These are phyloP conservation scores for Borovskyia barvae DNA, from an alignment of 208 protist genomes.

Conservation along the genomic window DNA sequence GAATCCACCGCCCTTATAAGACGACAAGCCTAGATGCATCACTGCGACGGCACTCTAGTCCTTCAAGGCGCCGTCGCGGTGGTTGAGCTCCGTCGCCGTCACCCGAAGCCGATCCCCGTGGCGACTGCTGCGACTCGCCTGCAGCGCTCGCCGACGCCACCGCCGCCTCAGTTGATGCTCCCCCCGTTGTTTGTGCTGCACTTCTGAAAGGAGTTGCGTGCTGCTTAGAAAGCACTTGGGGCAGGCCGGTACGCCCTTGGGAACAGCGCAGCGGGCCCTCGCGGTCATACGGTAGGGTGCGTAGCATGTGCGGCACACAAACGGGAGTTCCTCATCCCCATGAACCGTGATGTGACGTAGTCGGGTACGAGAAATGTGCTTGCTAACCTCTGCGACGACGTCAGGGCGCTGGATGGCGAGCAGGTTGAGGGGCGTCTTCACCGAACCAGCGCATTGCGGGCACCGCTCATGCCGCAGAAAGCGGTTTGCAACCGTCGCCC, in stretches of 20 bases:
- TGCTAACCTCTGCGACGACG: constrained; percentile 61
- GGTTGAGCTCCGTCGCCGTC: constrained; percentile 37
- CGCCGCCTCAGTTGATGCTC: background rate
- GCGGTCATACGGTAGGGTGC: constrained; percentile 69
- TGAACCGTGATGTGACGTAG: constrained; percentile 56
- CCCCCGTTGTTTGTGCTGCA: constrained; percentile 4
- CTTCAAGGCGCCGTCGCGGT: constrained; percentile 35
- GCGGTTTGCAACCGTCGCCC: constrained; percentile 48
- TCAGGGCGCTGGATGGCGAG: constrained; percentile 72
- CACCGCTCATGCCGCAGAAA: constrained; percentile 60
- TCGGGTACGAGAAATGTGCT: constrained; percentile 36
- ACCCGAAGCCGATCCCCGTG: constrained; percentile 23
- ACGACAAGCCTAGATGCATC: too few species aligned
- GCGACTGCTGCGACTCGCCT: constrained; percentile 24
- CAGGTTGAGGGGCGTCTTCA: constrained; percentile 46
- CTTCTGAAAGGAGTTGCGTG: constrained; percentile 20
- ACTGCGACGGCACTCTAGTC: too few species aligned
- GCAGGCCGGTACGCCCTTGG: constrained; percentile 45
- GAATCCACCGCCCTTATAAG: too few species aligned
- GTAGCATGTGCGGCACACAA: constrained; percentile 76
- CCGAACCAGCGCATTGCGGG: constrained; percentile 62
- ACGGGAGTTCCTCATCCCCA: constrained; percentile 52
- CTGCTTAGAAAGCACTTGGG: constrained; percentile 61
- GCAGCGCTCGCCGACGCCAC: constrained; percentile 16
- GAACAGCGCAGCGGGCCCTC: constrained; percentile 54